These are phyloP conservation scores for Backusella liffmaniae DNA, from an alignment of 192 early-diverging fungal genomes.

Conservation along the genomic window DNA sequence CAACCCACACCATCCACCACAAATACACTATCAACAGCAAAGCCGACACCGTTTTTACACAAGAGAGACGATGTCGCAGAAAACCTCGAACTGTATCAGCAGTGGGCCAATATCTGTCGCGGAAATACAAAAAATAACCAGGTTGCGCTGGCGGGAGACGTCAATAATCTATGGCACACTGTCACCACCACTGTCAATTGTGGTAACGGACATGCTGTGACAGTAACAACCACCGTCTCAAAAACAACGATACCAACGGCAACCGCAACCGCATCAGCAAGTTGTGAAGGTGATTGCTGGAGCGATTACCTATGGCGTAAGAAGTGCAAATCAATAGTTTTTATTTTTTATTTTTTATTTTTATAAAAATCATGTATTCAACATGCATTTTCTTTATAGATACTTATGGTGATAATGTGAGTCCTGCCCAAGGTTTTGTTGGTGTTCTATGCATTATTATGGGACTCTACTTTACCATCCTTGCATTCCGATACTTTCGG, in stretches of 20 bases:
- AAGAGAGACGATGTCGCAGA: slow-evolving; percentile 1
- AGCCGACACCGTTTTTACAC: not conserved
- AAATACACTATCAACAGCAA: not conserved
- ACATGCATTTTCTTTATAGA: slow-evolving; percentile 10
- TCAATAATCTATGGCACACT: slow-evolving; percentile 18
- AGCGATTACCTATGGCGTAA: slow-evolving; percentile 34
- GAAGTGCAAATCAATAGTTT: not conserved
- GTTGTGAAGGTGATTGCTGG: slow-evolving; percentile 28
- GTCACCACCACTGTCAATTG: slow-evolving; percentile 21
- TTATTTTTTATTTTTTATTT: not conserved
- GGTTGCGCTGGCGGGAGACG: not conserved
- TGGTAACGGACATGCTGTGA: slow-evolving; percentile 27
- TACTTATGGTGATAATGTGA: slow-evolving; percentile 37
- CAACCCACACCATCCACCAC: not conserved
- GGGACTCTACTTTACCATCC: slow-evolving; percentile 47
- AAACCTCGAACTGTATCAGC: slow-evolving; percentile 16
- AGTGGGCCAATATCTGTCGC: slow-evolving; percentile 19
- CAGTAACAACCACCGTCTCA: slow-evolving; percentile 25
- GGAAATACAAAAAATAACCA: not conserved
- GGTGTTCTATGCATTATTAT: slow-evolving; percentile 43
- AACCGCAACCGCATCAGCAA: slow-evolving; percentile 7
- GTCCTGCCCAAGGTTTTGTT: slow-evolving; percentile 36
- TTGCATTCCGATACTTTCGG: slow-evolving; percentile 51
- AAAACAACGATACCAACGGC: not conserved
- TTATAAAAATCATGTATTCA: not conserved